These are phyloP conservation scores for Ceratocystiopsis sp. DNA, from an alignment of 2,329 filamentous ascomycete species.

Conservation along the genomic window DNA sequence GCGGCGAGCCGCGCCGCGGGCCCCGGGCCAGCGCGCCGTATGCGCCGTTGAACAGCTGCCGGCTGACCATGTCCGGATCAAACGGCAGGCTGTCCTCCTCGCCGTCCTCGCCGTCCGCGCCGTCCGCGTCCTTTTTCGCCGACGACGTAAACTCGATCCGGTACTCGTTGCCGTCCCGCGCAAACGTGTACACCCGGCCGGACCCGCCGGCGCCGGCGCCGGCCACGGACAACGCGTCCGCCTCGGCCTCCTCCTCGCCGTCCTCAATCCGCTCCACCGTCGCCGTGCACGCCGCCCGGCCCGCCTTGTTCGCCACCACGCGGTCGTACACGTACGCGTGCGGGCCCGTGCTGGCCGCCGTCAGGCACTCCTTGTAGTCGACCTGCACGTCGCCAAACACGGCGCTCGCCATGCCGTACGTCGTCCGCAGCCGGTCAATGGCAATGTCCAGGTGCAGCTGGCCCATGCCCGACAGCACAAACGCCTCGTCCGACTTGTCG, in stretches of 20 bases:
- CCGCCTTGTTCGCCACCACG: conserved; percentile 61
- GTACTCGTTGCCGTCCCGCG: conserved; percentile 45
- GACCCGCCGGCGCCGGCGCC: too few species aligned
- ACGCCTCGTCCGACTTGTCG: conserved; percentile 62
- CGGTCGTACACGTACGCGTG: conserved; percentile 56
- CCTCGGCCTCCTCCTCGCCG: not conserved
- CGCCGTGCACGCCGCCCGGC: conserved; percentile 60
- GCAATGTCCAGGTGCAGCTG: conserved; percentile 91
- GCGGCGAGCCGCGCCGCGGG: conserved; percentile 60
- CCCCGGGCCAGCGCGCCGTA: conserved; percentile 73
- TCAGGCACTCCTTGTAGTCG: conserved; percentile 76
- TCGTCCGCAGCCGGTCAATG: conserved; percentile 68
- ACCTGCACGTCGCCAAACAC: conserved; percentile 85
- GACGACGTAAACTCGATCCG: conserved; percentile 19
- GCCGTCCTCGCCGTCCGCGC: not conserved
- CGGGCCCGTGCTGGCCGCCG: conserved; percentile 35
- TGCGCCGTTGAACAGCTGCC: conserved; percentile 59
- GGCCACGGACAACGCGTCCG: not conserved
- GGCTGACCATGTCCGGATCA: conserved; percentile 31
- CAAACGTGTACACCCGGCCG: conserved; percentile 15
- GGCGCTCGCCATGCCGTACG: conserved; percentile 66
- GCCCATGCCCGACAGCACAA: conserved; percentile 88
- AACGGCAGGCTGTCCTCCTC: conserved; percentile 20
- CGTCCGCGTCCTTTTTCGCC: conserved; percentile 28
- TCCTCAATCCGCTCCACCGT: conserved; percentile 40